A percentile compares a stretch with the other conserved stretches of the same genome.
phyloP scores from a whole-genome alignment of 2,329 filamentous ascomycete species.

The Aspergillus ruber region DNA sequence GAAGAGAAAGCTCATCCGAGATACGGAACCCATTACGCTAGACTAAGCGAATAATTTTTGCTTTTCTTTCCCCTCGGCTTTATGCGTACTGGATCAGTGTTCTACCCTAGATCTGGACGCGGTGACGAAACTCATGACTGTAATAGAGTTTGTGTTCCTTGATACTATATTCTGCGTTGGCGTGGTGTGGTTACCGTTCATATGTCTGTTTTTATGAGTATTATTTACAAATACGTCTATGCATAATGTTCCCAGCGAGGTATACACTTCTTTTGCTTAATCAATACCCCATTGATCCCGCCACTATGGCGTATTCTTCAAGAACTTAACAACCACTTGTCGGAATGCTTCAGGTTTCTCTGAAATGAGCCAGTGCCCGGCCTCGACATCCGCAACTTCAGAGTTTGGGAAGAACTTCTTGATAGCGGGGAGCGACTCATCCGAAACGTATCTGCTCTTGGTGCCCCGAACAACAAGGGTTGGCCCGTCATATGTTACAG shows the following conservation, averaged over 20 bases:
- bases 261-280: neutral
- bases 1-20: slow-evolving; percentile 5
- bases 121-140: too few species aligned
- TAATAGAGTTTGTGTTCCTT: too few species aligned
- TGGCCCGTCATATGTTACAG: slow-evolving; percentile 64
- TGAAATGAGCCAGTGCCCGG: slow-evolving; percentile 41
- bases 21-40: slow-evolving; percentile 1
- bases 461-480: slow-evolving; percentile 64
- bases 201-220: too few species aligned
- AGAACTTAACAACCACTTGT: slow-evolving; percentile 29
- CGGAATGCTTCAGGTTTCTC: slow-evolving; percentile 40
- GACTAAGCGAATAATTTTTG: slow-evolving; percentile 4
- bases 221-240: neutral
- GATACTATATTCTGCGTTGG: too few species aligned
- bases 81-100: neutral
- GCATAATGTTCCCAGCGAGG: neutral
- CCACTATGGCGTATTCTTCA: slow-evolving; percentile 16
- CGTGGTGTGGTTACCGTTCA: too few species aligned
- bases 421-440: slow-evolving; percentile 34
- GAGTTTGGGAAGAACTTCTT: slow-evolving; percentile 38
- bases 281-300: neutral
- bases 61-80: neutral
- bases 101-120: too few species aligned
- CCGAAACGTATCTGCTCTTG: slow-evolving; percentile 34
- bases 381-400: slow-evolving; percentile 34